Percentiles rank a stretch among this genome's conserved stretches.
Evolutionary conservation across 176 grass and related monocot species (phyloP).

Genomic region (Panicum miliaceum): DNA sequence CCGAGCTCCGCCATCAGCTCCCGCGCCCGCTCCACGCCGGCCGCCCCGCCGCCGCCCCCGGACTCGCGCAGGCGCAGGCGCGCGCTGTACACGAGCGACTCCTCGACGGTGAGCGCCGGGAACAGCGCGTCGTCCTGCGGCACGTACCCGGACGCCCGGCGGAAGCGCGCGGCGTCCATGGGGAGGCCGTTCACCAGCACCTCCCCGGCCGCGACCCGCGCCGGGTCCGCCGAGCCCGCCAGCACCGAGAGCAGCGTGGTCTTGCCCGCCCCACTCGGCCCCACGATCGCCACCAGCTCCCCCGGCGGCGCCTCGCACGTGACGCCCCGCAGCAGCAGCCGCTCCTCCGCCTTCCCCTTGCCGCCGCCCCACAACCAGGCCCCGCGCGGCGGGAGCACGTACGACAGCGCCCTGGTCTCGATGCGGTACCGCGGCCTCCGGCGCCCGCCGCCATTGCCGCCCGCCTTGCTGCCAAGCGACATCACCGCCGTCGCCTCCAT

Average conservation of each 20-base stretch:
- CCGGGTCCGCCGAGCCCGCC: slow-evolving; percentile 66
- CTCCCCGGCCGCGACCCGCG: slow-evolving; percentile 46
- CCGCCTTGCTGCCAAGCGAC: slow-evolving; percentile 18
- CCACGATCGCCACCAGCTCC: slow-evolving; percentile 79
- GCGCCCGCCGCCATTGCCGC: not conserved
- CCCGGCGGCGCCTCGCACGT: slow-evolving; percentile 74
- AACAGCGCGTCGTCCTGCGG: slow-evolving; percentile 93
- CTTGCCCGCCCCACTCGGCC: slow-evolving; percentile 89
- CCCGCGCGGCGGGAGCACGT: slow-evolving; percentile 45
- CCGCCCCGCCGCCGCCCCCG: not conserved
- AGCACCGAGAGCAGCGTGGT: slow-evolving; percentile 85
- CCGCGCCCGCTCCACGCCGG: slow-evolving; percentile 29
- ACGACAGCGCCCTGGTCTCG: slow-evolving; percentile 71
- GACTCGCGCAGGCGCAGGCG: slow-evolving; percentile 54
- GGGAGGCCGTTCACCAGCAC: slow-evolving; percentile 69
- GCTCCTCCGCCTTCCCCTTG: not conserved
- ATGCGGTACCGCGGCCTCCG: slow-evolving; percentile 61
- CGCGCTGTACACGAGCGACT: slow-evolving; percentile 90
- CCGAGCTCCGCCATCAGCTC: slow-evolving; percentile 77
- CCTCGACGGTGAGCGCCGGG: slow-evolving; percentile 87
- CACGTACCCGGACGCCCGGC: slow-evolving; percentile 80
- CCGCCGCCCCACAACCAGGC: not conserved
- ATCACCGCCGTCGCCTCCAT: slow-evolving; percentile 47
- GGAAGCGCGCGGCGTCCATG: slow-evolving; percentile 78
- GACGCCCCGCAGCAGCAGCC: slow-evolving; percentile 62